Evolutionary conservation across 495 filamentous ascomycete species (phyloP), one percentile per base, ranked within the genome.

Genomic region (Clohesyomyces aquaticus): DNA sequence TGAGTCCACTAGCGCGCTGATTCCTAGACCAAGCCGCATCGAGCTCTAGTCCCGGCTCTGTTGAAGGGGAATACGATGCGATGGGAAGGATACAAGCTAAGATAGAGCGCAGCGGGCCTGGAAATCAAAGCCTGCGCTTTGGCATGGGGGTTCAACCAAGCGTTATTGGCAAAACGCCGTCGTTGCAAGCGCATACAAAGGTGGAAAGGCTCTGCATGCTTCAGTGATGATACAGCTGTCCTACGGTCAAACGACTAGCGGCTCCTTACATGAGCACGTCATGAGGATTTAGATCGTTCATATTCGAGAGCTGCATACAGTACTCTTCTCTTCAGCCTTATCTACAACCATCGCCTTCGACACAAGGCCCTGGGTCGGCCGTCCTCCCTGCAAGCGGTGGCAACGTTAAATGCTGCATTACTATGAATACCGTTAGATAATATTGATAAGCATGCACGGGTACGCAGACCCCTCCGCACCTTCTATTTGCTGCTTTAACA

Each of bases 171-270:
- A 55, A 35, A 16, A 54, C 3, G 50, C 25, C 50, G 18, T 29
- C 9, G 50, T 54, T 54, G 23, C 25, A n/a, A n/a, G n/a, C n/a
- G n/a, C n/a, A n/a, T n/a, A n/a, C n/a, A n/a, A n/a, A n/a, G n/a
- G n/a, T n/a, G 27, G 25, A 54, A 54, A 29, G 27, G 50, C 25
- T 4, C 16, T 54, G 50, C 22, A 54, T 54, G 22, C 22, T 4
- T 35, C n/a, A n/a, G n/a, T 29, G 25, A 28, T 35, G n/a, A 54
- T 54, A 55, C 52, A 55, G 52, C 29, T 55, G 52, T 42, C n/a
- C 11, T 21, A 32, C 52, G 28, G 27, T 41, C n/a, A 55, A 19
- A 50, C 47, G 27, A 50, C 47, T 3, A 23, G 16, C 47, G 23
- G 47, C 47, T 50, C 8, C 47, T 4, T 50, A 16, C 47, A 50